Base-by-base conservation (phyloP, 208 protist genomes). In the Borovskyia barvae region DNA sequence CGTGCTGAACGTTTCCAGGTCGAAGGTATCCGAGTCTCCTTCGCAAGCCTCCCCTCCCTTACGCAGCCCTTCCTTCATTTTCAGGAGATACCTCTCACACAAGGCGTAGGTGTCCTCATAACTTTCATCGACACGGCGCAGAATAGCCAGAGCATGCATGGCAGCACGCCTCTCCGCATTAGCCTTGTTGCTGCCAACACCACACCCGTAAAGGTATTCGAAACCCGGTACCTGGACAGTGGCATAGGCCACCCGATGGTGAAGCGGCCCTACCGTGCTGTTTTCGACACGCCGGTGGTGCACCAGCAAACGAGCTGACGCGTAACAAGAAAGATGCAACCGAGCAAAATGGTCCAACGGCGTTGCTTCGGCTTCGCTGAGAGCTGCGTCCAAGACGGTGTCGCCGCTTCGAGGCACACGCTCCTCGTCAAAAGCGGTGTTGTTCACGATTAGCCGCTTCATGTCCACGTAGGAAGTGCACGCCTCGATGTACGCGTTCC, bases 91-190 rank as follows among this genome's bases (percentile, higher is more conserved):
- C n/a, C n/a, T n/a, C n/a, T n/a, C n/a, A n/a, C n/a, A n/a, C n/a
- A n/a, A n/a, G n/a, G n/a, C n/a, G n/a, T n/a, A n/a, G n/a, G n/a
- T 50, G 50, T 63, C 60, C 20, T 80, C 72, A 66, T 88, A 89
- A 56, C 89, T 61, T 2, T 80, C 76, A 39, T 96, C 87, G 36
- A 96, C 56, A 35, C 78, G 70, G n/a, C 56, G 49, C 30, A 94
- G 65, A 12, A 96, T 36, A n/a, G 79, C 74, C 5, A 93, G 41
- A 5, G 73, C 77, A 60, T 96, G 91, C 81, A 90, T 86, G 0
- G 91, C 77, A 11, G 87, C 91, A 2, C 82, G 80, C 20, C 72
- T 63, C 53, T 87, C 66, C 3, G 87, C 76, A 0, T 30, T 33
- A 3, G 82, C 72, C 35, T 80, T 88, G 48, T 76, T 89, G 6